Conservation (phyloP, 768 basidiomycete species). For the Tricholoma flavovirens region DNA sequence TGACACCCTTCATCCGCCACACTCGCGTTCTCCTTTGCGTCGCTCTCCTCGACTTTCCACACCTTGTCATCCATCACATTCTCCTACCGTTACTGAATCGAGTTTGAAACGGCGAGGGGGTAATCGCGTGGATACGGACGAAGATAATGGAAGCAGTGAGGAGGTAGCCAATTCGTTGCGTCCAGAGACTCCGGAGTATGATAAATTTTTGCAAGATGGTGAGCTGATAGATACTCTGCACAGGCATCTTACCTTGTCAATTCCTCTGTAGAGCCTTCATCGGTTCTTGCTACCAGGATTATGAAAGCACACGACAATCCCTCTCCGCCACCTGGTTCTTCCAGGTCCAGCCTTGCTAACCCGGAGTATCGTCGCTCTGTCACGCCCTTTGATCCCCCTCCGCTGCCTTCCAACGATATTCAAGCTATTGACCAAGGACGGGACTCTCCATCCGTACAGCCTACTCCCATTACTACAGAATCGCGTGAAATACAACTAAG, state of each 20-base stretch:
- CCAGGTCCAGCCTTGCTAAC: background rate
- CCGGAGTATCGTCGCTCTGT: background rate
- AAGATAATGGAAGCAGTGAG: background rate
- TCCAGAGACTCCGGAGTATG: conserved; percentile 46
- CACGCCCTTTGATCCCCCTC: background rate
- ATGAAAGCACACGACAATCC: conserved; percentile 71
- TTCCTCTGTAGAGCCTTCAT: conserved; percentile 52
- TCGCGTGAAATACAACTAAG: conserved; percentile 10
- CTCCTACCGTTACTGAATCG: conserved; percentile 2
- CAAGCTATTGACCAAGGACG: background rate
- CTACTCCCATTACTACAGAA: background rate
- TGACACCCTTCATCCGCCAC: conserved; percentile 18
- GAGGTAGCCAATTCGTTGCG: conserved; percentile 22
- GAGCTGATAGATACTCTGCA: conserved; percentile 20
- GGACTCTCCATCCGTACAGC: background rate
- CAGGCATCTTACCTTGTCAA: conserved; percentile 4
- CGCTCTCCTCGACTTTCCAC: conserved; percentile 48
- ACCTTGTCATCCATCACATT: conserved; percentile 23
- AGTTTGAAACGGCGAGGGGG: background rate
- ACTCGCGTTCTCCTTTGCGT: conserved; percentile 28
- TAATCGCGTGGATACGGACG: background rate
- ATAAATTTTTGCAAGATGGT: conserved; percentile 39
- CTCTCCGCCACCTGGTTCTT: conserved; percentile 44
- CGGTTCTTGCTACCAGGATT: conserved; percentile 58
- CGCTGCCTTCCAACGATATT: background rate